These are phyloP conservation scores for Austroboletus novae-zelandiae DNA, from an alignment of 1,284 basidiomycete genomes.

Conservation along the genomic window DNA sequence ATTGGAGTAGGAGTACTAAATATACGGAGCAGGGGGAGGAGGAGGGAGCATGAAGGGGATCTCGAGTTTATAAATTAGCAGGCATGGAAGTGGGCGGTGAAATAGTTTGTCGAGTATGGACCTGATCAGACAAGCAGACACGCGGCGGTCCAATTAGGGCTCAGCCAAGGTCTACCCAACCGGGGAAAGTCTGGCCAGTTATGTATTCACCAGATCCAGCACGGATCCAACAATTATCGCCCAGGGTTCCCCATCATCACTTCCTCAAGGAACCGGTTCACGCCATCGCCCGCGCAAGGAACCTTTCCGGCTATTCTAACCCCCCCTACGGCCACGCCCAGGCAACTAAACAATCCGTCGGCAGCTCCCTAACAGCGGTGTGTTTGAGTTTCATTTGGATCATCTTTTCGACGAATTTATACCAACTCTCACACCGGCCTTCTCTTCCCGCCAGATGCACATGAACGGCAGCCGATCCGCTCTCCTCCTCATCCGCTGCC, in stretches of 20 bases:
- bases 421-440: constrained; percentile 26
- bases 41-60: constrained; percentile 6
- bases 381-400: constrained; percentile 33
- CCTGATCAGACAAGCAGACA: constrained; percentile 28
- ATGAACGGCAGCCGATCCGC: constrained; percentile 1
- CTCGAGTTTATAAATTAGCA: constrained; percentile 27
- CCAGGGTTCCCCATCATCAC: constrained; percentile 6
- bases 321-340: constrained; percentile 4
- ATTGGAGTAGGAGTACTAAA: constrained; percentile 33
- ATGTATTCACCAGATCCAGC: constrained; percentile 16
- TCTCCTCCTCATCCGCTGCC: background rate
- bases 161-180: constrained; percentile 13
- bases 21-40: constrained; percentile 25
- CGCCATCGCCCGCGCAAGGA: constrained; percentile 3
- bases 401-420: constrained; percentile 24
- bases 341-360: constrained; percentile 18
- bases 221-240: constrained; percentile 11
- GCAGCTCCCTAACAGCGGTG: constrained; percentile 25
- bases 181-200: constrained; percentile 8
- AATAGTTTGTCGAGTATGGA: constrained; percentile 30
- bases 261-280: constrained; percentile 19
- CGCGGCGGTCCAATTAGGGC: constrained; percentile 21
- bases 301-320: constrained; percentile 11
- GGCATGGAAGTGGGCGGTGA: constrained; percentile 28
- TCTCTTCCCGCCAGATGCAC: constrained; percentile 14